A percentile compares a stretch with the other conserved stretches of the same genome.
phyloP scores from a whole-genome alignment of 768 basidiomycete species.

The Kwoniella sp. region DNA sequence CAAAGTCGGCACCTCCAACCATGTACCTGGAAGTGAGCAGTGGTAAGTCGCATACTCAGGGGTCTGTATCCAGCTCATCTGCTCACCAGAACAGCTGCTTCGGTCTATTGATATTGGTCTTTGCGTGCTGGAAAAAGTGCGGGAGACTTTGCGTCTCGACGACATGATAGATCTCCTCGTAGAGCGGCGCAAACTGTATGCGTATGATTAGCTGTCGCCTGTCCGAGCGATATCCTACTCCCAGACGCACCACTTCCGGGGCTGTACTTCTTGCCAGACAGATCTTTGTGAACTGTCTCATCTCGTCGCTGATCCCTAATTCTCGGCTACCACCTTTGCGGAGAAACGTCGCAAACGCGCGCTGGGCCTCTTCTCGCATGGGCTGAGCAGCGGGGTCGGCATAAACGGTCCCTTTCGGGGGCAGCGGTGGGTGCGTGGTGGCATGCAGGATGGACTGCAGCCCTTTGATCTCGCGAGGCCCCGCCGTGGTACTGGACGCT shows the following conservation, averaged over 20 bases:
- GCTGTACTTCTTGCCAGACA: slow-evolving; percentile 35
- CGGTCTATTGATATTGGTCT: slow-evolving; percentile 37
- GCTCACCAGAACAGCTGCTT: slow-evolving; percentile 43
- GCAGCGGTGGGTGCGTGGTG: slow-evolving; percentile 18
- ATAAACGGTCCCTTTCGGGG: slow-evolving; percentile 26
- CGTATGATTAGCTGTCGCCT: no score
- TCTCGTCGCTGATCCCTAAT: slow-evolving; percentile 38
- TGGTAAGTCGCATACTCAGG: background rate
- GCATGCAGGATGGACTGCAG: slow-evolving; percentile 16
- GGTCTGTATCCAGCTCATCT: background rate
- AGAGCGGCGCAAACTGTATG: slow-evolving; percentile 38
- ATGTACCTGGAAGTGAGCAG: no score
- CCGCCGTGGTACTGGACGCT: slow-evolving; percentile 1
- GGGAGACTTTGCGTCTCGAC: slow-evolving; percentile 42
- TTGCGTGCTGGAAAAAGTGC: slow-evolving; percentile 33
- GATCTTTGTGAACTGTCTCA: slow-evolving; percentile 25
- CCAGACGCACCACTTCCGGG: slow-evolving; percentile 39
- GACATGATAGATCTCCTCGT: slow-evolving; percentile 40
- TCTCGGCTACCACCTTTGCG: slow-evolving; percentile 33
- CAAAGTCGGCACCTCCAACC: slow-evolving; percentile 33
- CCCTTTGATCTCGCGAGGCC: background rate
- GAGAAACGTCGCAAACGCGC: slow-evolving; percentile 44
- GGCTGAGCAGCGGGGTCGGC: slow-evolving; percentile 31
- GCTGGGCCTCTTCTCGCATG: slow-evolving; percentile 35
- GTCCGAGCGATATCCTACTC: background rate